Base-by-base conservation (phyloP, 192 early-diverging fungal species). In the Spinellus fusiger region DNA sequence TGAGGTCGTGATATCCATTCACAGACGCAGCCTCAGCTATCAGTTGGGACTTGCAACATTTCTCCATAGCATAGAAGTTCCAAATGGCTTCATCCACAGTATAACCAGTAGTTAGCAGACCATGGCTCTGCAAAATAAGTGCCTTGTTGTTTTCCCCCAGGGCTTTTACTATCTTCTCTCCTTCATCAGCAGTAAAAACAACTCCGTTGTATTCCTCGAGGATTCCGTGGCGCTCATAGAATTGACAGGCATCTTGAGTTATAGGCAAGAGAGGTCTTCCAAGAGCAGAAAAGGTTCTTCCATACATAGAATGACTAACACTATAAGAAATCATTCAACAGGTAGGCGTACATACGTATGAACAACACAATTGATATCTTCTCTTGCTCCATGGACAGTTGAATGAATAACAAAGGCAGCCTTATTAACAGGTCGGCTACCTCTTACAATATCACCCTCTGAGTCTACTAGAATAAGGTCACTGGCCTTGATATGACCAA, bases 321-420 rank as follows among this genome's bases (percentile, higher is more conserved):
- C 25, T 32, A 31, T 32, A 32, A 25, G 6, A n/a, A 27, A 48
- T n/a, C 27, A 49, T n/a, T 18, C 44, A 10, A 9, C 34, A 13
- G 12, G 23, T 27, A 16, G 20, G 23, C 38, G 31, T 29, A 40
- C 65, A 47, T 69, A 69, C 68, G 66, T 64, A 51, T 85, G 83
- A 52, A 75, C 78, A 0, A 80, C 83, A 20, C 77, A 80, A 0
- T 73, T 52, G 5, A 77, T 77, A 34, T 85, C 79, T 1, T 68
- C 49, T 18, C 81, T 61, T 0, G 70, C 77, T 4, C 47, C 69
- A 38, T 85, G 80, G 50, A 85, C 77, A 61, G 76, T 74, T 6
- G 77, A 76, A 56, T 85, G 83, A 49, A 82, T 84, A 5, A 79
- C 83, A 68, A 84, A 84, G 0, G 80, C 83, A 0, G 80, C 83